Evolutionary conservation across 805 yeast species (phyloP).

Genomic region (Spathaspora arborariae): DNA sequence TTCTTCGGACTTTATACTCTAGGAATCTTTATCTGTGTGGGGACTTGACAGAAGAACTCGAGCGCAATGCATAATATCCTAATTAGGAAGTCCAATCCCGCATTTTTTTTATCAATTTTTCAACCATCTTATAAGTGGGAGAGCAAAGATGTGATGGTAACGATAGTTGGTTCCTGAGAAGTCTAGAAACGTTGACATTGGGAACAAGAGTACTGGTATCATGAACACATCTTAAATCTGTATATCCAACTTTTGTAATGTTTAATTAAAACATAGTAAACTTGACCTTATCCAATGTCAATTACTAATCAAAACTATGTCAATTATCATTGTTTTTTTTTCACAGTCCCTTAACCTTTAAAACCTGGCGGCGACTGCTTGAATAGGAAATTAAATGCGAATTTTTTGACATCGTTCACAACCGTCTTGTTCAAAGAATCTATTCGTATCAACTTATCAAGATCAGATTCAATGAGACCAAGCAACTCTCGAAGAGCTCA

Average conservation of each 20-base stretch:
- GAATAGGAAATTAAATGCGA: neutral
- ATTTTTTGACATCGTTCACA: neutral
- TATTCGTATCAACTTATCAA: neutral
- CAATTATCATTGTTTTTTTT: too few relatives aligned
- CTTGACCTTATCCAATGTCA: too few relatives aligned
- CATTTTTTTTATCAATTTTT: neutral
- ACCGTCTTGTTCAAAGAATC: neutral
- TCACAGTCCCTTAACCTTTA: too few relatives aligned
- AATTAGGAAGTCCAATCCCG: slow-evolving; percentile 1
- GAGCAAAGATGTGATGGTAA: neutral
- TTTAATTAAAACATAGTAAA: too few relatives aligned
- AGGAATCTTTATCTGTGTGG: neutral
- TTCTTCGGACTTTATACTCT: neutral
- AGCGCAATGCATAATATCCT: neutral
- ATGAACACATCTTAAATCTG: too few relatives aligned
- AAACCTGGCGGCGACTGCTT: neutral
- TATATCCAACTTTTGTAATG: too few relatives aligned
- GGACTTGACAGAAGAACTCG: neutral
- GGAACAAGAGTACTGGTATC: too few relatives aligned
- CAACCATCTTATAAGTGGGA: neutral
- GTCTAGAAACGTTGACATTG: too few relatives aligned
- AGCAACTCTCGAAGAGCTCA: neutral
- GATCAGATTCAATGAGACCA: too few relatives aligned
- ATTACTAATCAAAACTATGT: too few relatives aligned
- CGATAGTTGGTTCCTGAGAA: too few relatives aligned